Base-by-base conservation (phyloP, 2,329 filamentous ascomycete genomes). In the Coleophoma crateriformis region DNA sequence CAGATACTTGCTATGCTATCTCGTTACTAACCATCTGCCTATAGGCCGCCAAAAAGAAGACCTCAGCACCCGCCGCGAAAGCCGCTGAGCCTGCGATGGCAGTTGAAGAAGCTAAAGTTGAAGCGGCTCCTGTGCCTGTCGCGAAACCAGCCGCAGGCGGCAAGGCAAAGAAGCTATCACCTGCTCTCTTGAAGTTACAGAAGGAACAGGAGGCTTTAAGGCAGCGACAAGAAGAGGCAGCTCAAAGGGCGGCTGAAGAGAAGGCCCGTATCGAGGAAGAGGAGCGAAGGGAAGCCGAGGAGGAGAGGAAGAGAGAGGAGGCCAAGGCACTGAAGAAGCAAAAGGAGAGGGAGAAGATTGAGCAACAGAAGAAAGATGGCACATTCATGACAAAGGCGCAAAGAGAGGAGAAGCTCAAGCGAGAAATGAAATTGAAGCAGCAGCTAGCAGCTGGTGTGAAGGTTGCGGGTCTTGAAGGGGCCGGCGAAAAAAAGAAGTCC, bases 111-210 rank as follows among this genome's bases (percentile, higher is more conserved):
- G 69, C 76, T 64, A 73, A 81, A 68, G 68, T 73, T 13, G 71
- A 70, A 33, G 65, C 72, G 33, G 62, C 71, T 14, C 57, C 69
- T 6, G 62, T 71, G 14, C 57, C 69, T 6, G 63, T 68, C 4
- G 58, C 72, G 3, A 68, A 71, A 19, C 63, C 71, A 12, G 74
- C 69, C 38, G 71, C 69, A 35, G 73, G 78, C 27, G 84, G 81
- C 41, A 96, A 96, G 76, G 86, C 85, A 64, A 97, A 95, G 82
- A 99, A 97, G 75, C 61, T 97, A 15, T 87, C 88, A 12, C 75
- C 88, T 49, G 84, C 85, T 49, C 76, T 95, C 42, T 77, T 81
- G 45, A 74, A 84, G 41, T 72, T 95, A 33, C 88, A 92, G 72
- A 88, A 87, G 71, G 87, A 92, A 67, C 89, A 94, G 65, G 89